These are phyloP conservation scores for Melampsora larici-populina DNA, from an alignment of 1,284 basidiomycete species.

Conservation along the genomic window DNA sequence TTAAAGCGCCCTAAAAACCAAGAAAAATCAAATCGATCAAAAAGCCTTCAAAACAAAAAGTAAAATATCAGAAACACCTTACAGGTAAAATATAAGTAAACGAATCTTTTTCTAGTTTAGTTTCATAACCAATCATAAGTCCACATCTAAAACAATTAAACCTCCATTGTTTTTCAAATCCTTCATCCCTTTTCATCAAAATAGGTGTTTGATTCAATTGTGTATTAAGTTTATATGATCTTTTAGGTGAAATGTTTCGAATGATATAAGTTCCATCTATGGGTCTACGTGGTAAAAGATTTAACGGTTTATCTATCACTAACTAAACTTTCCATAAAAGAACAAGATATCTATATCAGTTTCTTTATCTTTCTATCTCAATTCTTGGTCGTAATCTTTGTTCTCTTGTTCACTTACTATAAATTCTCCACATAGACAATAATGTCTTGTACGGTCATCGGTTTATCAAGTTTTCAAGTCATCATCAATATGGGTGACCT, in stretches of 20 bases:
- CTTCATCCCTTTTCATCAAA: background rate
- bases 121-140: conserved; percentile 30
- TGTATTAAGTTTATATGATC: conserved; percentile 32
- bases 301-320: conserved; percentile 37
- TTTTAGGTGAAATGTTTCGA: conserved; percentile 17
- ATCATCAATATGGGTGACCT: too few relatives aligned
- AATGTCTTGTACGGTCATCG: conserved; percentile 1
- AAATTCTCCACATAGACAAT: conserved; percentile 40
- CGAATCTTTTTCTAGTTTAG: background rate
- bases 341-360: background rate
- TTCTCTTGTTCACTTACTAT: conserved; percentile 1
- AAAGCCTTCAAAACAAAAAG: background rate
- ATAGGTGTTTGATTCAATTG: background rate
- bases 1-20: conserved; percentile 25
- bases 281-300: background rate
- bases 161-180: conserved; percentile 32
- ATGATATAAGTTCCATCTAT: conserved; percentile 16
- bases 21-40: background rate
- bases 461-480: too few relatives aligned
- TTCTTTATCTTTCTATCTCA: background rate
- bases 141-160: conserved; percentile 11
- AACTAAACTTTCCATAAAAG: background rate
- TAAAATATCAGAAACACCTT: background rate
- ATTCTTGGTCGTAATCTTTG: background rate
- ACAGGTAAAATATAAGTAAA: conserved; percentile 42